phyloP scores from a whole-genome alignment of 2,329 filamentous ascomycete genomes.

The Aspergillus niger region DNA sequence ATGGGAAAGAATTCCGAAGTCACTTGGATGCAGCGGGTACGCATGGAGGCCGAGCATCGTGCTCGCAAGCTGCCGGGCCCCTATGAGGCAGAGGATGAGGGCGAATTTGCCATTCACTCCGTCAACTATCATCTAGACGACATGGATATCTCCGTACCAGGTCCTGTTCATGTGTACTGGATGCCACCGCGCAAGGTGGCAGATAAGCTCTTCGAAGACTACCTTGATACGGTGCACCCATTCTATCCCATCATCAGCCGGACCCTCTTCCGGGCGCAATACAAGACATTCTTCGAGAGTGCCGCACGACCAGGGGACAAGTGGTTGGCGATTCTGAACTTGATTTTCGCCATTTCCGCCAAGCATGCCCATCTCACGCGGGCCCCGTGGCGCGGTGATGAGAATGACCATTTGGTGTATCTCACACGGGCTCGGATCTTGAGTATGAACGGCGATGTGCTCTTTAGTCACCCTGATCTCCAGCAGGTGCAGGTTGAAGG shows the following conservation, averaged over 20 bases:
- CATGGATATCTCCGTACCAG: conserved; percentile 43
- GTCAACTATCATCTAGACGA: conserved; percentile 50
- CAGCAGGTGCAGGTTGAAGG: conserved; percentile 50
- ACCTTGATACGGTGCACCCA: conserved; percentile 45
- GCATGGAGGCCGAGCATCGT: conserved; percentile 41
- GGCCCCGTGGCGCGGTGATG: conserved; percentile 45
- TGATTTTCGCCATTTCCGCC: conserved; percentile 50
- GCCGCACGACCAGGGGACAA: conserved; percentile 39
- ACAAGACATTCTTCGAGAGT: conserved; percentile 41
- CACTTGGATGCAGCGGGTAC: conserved; percentile 49
- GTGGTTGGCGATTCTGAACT: conserved; percentile 49
- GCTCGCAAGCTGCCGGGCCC: conserved; percentile 30
- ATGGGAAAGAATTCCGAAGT: conserved; percentile 51
- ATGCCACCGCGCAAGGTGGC: conserved; percentile 45
- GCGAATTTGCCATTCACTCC: conserved; percentile 36
- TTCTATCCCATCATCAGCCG: conserved; percentile 49
- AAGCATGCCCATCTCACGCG: conserved; percentile 47
- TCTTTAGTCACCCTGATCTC: conserved; percentile 49
- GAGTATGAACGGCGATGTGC: conserved; percentile 44
- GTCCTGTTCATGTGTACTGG: conserved; percentile 44
- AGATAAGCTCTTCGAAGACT: conserved; percentile 46
- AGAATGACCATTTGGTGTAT: conserved; percentile 47
- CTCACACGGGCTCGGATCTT: conserved; percentile 47
- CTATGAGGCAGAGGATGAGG: conserved; percentile 33
- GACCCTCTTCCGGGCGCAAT: conserved; percentile 44